Evolutionary conservation across 768 basidiomycete species (phyloP).

Genomic region (Lentinula sp.): DNA sequence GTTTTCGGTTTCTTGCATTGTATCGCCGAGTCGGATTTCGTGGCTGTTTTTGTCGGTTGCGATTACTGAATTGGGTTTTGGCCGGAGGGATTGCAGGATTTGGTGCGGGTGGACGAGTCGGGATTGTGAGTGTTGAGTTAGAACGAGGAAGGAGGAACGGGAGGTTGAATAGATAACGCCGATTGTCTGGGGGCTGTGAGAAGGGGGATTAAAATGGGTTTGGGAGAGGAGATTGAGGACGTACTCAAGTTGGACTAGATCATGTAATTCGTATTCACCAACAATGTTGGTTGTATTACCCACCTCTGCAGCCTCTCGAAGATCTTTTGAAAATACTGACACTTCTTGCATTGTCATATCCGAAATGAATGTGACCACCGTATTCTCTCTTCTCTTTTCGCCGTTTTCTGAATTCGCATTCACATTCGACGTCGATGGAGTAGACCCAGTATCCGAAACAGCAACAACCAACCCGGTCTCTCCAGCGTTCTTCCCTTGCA

Average conservation of each 20-base stretch:
- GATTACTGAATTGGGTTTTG: conserved; percentile 56
- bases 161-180: conserved; percentile 98
- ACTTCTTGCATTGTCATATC: conserved; percentile 98
- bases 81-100: conserved; percentile 67
- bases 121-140: conserved; percentile 90
- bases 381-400: background rate
- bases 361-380: conserved; percentile 89
- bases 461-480: conserved; percentile 96
- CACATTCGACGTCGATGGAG: no score
- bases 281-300: conserved; percentile 87
- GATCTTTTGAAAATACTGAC: conserved; percentile 94
- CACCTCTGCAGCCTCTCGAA: conserved; percentile 95
- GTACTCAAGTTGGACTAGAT: conserved; percentile 94
- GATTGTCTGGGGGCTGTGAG: conserved; percentile 75
- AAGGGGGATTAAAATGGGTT: conserved; percentile 2
- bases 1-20: conserved; percentile 87
- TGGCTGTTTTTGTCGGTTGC: conserved; percentile 88
- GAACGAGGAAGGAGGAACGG: conserved; percentile 89
- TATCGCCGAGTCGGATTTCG: conserved; percentile 82
- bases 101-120: conserved; percentile 90
- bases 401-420: background rate
- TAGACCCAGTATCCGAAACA: conserved; percentile 59
- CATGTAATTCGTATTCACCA: conserved; percentile 93
- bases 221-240: conserved; percentile 21
- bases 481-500: conserved; percentile 90